Percentiles rank a stretch among this genome's conserved stretches.
Evolutionary conservation across 139 green algal genomes (phyloP).

Genomic region (Nannochloris sp.): DNA sequence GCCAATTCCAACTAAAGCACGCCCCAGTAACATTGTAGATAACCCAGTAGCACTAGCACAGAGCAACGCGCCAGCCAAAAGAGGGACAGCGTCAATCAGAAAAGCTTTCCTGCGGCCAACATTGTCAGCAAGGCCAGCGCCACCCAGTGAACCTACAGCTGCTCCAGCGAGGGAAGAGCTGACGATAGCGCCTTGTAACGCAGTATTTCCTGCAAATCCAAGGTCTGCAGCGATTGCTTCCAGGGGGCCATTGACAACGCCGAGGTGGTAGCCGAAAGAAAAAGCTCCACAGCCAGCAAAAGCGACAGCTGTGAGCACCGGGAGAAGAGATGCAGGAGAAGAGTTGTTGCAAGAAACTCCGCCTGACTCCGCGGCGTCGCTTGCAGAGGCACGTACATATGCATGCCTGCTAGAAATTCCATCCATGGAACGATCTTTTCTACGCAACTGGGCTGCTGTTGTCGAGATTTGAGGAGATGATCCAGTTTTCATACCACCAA

Average conservation of each 20-base stretch:
- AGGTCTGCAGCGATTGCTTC: slow-evolving; percentile 68
- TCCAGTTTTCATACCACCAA: no score
- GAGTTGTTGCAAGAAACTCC: background rate
- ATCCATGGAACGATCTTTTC: background rate
- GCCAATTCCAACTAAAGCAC: slow-evolving; percentile 75
- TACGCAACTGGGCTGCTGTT: no score
- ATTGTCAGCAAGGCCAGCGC: slow-evolving; percentile 60
- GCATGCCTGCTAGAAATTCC: background rate
- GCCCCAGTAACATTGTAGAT: slow-evolving; percentile 60
- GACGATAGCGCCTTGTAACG: slow-evolving; percentile 73
- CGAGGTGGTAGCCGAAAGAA: slow-evolving; percentile 79
- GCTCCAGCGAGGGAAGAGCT: slow-evolving; percentile 71
- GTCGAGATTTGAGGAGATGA: no score
- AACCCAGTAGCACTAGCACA: slow-evolving; percentile 51
- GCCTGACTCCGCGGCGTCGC: background rate
- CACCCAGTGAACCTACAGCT: slow-evolving; percentile 57
- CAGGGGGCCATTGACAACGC: slow-evolving; percentile 84
- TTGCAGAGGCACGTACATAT: background rate
- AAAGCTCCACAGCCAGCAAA: slow-evolving; percentile 67
- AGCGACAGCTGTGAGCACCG: slow-evolving; percentile 20
- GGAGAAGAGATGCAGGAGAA: background rate
- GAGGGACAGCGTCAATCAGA: slow-evolving; percentile 52
- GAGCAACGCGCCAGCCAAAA: slow-evolving; percentile 67
- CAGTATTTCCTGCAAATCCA: slow-evolving; percentile 61
- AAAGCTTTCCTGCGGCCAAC: slow-evolving; percentile 62